These are phyloP conservation scores for Diaporthe vaccinii DNA, from an alignment of 2,329 filamentous ascomycete species.

Conservation along the genomic window DNA sequence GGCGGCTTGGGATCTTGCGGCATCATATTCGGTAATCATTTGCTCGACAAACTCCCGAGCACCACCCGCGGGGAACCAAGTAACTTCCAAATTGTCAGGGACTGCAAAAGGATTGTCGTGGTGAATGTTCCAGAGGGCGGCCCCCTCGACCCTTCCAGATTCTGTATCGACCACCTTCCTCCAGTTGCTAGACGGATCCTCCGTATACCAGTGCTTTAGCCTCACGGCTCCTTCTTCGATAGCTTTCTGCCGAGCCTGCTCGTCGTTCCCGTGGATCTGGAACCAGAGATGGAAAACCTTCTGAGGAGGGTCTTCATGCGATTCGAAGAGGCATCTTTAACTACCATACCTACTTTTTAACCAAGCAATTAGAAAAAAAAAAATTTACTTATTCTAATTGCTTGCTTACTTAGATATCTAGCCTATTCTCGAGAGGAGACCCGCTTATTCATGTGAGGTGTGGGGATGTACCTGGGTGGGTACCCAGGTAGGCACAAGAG, in stretches of 20 bases:
- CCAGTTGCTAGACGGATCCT: slow-evolving; percentile 49
- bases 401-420: too few species aligned
- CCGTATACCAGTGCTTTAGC: slow-evolving; percentile 44
- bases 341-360: too few species aligned
- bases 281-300: slow-evolving; percentile 48
- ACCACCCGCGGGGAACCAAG: slow-evolving; percentile 50
- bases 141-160: slow-evolving; percentile 47
- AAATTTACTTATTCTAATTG: too few species aligned
- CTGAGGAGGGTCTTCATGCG: too few species aligned
- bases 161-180: slow-evolving; percentile 49
- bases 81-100: slow-evolving; percentile 42
- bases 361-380: too few species aligned
- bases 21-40: slow-evolving; percentile 34
- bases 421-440: too few species aligned
- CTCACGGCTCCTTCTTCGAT: slow-evolving; percentile 34
- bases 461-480: too few species aligned
- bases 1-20: neutral
- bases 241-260: slow-evolving; percentile 14
- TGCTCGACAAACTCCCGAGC: slow-evolving; percentile 44
- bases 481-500: too few species aligned
- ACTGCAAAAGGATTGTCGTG: slow-evolving; percentile 47
- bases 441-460: too few species aligned
- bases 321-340: too few species aligned
- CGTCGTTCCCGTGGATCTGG: slow-evolving; percentile 43
- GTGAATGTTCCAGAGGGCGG: slow-evolving; percentile 49